Conservation (phyloP, 2,329 filamentous ascomycete genomes). For the Phaeosphaeria sp. region DNA sequence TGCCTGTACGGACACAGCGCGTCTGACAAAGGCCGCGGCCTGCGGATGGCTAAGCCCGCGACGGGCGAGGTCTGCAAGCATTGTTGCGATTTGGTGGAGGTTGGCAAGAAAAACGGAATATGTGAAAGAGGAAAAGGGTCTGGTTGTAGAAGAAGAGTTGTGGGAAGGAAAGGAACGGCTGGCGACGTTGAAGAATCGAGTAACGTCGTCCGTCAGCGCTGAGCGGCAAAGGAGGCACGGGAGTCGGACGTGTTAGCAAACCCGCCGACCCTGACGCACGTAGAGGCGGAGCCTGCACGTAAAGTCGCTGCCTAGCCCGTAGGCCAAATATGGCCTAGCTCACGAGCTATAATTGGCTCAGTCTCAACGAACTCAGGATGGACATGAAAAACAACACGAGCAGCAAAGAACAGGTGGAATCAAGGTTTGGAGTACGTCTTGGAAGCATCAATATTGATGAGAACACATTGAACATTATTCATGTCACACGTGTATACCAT, state of each 20-base stretch:
- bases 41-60: conserved; percentile 38
- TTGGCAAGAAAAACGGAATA: conserved; percentile 1
- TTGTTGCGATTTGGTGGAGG: conserved; percentile 6
- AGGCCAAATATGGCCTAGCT: conserved; percentile 15
- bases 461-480: too few relatives aligned
- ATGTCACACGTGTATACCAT: too few relatives aligned
- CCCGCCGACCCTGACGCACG: conserved; percentile 21
- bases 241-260: conserved; percentile 15
- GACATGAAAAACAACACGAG: not conserved
- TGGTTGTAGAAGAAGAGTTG: conserved; percentile 3
- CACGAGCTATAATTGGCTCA: conserved; percentile 23
- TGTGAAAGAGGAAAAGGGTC: not conserved
- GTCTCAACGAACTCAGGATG: not conserved
- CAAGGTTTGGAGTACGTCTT: not conserved
- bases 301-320: conserved; percentile 18
- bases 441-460: too few relatives aligned
- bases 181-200: conserved; percentile 6
- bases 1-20: conserved; percentile 21
- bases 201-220: conserved; percentile 2
- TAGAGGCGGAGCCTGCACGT: not conserved
- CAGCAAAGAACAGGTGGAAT: not conserved
- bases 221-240: conserved; percentile 26
- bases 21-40: conserved; percentile 35
- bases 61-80: conserved; percentile 40
- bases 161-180: conserved; percentile 9